Percentiles rank a stretch among this genome's conserved stretches.
phyloP scores from a whole-genome alignment of 495 filamentous ascomycete species.

The Penicillium steckii region DNA sequence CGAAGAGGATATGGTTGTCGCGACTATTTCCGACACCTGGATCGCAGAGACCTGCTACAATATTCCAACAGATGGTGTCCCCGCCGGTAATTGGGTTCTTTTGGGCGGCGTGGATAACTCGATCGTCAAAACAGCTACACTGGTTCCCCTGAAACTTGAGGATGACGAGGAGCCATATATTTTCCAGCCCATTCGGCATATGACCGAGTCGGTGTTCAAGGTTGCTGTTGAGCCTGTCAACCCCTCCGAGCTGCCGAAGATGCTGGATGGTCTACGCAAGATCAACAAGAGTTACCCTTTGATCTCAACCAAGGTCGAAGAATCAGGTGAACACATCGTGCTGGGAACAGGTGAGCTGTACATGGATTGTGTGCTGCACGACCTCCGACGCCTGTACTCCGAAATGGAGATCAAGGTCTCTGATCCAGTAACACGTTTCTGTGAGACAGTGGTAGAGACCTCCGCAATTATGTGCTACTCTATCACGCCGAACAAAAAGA shows the following conservation, averaged over 20 bases:
- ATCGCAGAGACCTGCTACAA: slow-evolving; percentile 95
- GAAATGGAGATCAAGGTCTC: slow-evolving; percentile 99
- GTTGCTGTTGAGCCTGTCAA: slow-evolving; percentile 98
- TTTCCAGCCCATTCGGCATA: slow-evolving; percentile 88
- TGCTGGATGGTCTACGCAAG: slow-evolving; percentile 94
- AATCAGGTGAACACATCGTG: slow-evolving; percentile 96
- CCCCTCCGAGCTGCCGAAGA: slow-evolving; percentile 97
- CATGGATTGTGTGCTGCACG: slow-evolving; percentile 98
- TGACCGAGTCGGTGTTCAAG: slow-evolving; percentile 97
- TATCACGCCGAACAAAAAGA: slow-evolving; percentile 97
- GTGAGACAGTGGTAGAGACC: slow-evolving; percentile 96
- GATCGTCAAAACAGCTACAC: slow-evolving; percentile 95
- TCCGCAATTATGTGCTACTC: slow-evolving; percentile 98
- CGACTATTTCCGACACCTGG: slow-evolving; percentile 86
- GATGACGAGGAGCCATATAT: slow-evolving; percentile 91
- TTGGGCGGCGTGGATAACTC: slow-evolving; percentile 94
- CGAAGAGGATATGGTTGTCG: slow-evolving; percentile 93
- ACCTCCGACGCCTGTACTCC: slow-evolving; percentile 88
- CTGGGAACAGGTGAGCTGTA: slow-evolving; percentile 95
- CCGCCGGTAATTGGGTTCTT: slow-evolving; percentile 93
- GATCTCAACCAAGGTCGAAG: slow-evolving; percentile 94
- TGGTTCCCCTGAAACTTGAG: slow-evolving; percentile 77
- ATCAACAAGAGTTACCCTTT: slow-evolving; percentile 97
- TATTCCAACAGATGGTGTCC: slow-evolving; percentile 84
- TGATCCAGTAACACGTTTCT: slow-evolving; percentile 95